Percentiles rank a stretch among this genome's conserved stretches.
Evolutionary conservation across 108 stramenopile genomes (phyloP).

Genomic region (Nannochloropsis oceanica): DNA sequence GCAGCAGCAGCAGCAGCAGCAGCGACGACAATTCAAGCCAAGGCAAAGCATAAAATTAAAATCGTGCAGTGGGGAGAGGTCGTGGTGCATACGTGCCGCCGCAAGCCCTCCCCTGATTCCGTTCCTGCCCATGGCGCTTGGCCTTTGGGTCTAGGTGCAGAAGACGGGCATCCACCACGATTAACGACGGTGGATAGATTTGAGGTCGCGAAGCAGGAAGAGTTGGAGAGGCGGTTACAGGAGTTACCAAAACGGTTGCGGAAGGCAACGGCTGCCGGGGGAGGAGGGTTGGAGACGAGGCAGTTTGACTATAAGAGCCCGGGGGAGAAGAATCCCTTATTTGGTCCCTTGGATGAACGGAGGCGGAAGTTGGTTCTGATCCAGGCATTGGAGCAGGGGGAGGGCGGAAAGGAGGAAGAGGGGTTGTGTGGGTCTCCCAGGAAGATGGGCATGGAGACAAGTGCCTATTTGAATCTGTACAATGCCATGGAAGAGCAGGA

Average conservation of each 20-base stretch:
- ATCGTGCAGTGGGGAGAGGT: background rate
- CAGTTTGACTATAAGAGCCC: background rate
- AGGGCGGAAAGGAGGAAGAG: background rate
- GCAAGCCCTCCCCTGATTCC: background rate
- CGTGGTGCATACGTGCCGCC: background rate
- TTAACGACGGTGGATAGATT: background rate
- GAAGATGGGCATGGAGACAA: background rate
- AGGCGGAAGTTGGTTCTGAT: background rate
- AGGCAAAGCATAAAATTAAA: background rate
- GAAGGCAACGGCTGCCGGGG: background rate
- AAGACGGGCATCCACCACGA: background rate
- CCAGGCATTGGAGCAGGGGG: background rate
- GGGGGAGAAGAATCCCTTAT: background rate
- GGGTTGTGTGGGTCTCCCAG: background rate
- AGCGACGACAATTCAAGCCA: background rate
- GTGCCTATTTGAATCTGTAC: background rate
- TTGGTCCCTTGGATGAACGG: background rate
- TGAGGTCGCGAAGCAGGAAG: background rate
- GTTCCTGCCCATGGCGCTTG: background rate
- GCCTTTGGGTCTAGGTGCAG: background rate
- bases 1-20: background rate
- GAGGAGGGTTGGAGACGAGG: background rate
- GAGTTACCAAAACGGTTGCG: background rate
- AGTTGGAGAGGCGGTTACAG: background rate
- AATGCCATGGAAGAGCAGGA: background rate